phyloP scores from a whole-genome alignment of 306 rosid species.

The Prunus salicina region DNA sequence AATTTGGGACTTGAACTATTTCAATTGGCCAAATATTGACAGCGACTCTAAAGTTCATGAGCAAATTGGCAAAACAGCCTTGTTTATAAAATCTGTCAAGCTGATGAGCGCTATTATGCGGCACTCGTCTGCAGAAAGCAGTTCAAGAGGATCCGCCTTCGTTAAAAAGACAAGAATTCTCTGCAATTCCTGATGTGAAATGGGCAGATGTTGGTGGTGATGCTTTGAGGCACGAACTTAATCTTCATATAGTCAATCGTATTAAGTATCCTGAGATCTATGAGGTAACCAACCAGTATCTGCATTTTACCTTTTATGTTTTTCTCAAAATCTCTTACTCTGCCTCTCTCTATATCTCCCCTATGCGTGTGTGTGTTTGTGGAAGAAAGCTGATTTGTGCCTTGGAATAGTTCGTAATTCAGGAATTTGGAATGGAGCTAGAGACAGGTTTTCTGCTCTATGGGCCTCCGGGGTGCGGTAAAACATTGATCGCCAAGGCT shows the following conservation, averaged over 20 bases:
- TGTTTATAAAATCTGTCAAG: not conserved
- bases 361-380: no score
- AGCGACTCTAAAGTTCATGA: no score
- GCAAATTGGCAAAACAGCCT: no score
- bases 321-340: no score
- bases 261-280: slow-evolving; percentile 58
- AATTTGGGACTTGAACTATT: no score
- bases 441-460: slow-evolving; percentile 78
- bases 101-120: not conserved
- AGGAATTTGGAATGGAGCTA: slow-evolving; percentile 54
- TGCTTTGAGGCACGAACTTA: slow-evolving; percentile 51
- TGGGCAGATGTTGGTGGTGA: slow-evolving; percentile 92
- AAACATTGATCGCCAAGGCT: slow-evolving; percentile 76
- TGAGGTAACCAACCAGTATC: slow-evolving; percentile 38
- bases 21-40: no score
- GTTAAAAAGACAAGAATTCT: slow-evolving; percentile 68
- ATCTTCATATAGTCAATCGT: slow-evolving; percentile 46
- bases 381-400: no score
- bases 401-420: slow-evolving; percentile 1
- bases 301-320: not conserved
- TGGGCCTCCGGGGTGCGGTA: slow-evolving; percentile 32
- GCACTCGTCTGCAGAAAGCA: slow-evolving; percentile 45
- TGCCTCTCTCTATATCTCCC: no score
- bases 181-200: slow-evolving; percentile 60
- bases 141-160: slow-evolving; percentile 60